Conservation (phyloP, 148 eudicot species). For the Vaccinium corymbosum region DNA sequence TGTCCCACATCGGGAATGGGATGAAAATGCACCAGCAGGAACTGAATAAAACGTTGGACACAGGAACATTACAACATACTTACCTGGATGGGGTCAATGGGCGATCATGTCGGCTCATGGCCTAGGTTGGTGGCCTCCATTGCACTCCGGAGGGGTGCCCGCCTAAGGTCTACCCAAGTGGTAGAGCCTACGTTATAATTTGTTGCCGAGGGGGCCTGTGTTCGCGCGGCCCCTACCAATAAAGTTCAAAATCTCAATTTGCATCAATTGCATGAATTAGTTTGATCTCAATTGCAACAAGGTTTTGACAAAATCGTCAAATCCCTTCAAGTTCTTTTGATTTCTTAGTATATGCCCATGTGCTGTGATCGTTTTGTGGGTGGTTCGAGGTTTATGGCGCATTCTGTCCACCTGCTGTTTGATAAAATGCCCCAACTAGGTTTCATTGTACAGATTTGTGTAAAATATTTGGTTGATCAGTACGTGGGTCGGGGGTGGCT, state of each 20-base stretch:
- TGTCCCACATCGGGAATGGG: too few relatives aligned
- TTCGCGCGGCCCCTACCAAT: constrained; percentile 57
- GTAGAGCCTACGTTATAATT: constrained; percentile 70
- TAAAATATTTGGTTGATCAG: neutral
- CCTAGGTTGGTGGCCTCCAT: constrained; percentile 22
- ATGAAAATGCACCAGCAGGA: too few relatives aligned
- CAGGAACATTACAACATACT: constrained; percentile 26
- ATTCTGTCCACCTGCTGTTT: neutral
- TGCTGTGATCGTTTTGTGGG: too few relatives aligned
- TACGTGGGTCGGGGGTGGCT: neutral
- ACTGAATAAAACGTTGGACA: too few relatives aligned
- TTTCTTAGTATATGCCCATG: too few relatives aligned
- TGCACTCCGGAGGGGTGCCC: neutral
- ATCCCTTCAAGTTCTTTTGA: too few relatives aligned
- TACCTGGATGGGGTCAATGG: constrained; percentile 85
- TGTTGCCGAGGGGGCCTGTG: constrained; percentile 59
- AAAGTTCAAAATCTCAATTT: too few relatives aligned
- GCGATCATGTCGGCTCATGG: constrained; percentile 53
- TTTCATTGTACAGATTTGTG: neutral
- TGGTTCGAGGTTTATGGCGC: neutral
- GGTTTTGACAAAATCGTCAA: too few relatives aligned
- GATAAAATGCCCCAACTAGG: neutral
- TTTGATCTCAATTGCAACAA: too few relatives aligned
- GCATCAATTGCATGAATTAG: too few relatives aligned
- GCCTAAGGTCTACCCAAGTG: constrained; percentile 39